A percentile compares a stretch with the other conserved stretches of the same genome.
Evolutionary conservation across 2,329 filamentous ascomycete genomes (phyloP).

Genomic region (Claviceps pazoutovae): DNA sequence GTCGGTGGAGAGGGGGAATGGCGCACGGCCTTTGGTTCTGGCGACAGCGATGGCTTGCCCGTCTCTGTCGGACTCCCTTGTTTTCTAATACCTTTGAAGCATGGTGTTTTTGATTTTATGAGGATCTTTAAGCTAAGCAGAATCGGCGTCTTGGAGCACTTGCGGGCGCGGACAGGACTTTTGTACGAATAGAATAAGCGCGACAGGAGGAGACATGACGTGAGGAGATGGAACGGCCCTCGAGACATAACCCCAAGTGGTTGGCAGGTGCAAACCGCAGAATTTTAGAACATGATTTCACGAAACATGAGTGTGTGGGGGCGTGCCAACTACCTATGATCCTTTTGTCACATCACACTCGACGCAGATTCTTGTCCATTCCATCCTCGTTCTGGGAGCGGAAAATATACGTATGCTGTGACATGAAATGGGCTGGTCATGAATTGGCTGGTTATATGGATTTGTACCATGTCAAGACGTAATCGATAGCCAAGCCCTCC

Average conservation of each 20-base stretch:
- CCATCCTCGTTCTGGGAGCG: background rate
- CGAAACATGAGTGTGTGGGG: background rate
- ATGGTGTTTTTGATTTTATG: background rate
- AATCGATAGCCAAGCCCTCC: too few relatives aligned
- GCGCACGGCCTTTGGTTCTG: conserved; percentile 3
- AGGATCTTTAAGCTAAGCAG: background rate
- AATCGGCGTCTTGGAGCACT: background rate
- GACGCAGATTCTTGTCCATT: too few relatives aligned
- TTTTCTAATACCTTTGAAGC: background rate
- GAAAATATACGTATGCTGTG: too few relatives aligned
- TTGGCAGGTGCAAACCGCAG: background rate
- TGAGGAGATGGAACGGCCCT: background rate
- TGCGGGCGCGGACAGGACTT: background rate
- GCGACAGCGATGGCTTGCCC: background rate
- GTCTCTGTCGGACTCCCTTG: background rate
- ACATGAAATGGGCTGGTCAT: too few relatives aligned
- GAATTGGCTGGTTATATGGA: too few relatives aligned
- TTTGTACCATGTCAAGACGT: too few relatives aligned
- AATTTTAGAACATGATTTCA: background rate
- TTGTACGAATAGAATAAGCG: background rate
- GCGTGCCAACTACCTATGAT: too few relatives aligned
- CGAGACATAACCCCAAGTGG: background rate
- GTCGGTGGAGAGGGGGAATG: background rate
- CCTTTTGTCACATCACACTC: too few relatives aligned
- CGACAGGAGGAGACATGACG: background rate